Evolutionary conservation across 2,329 filamentous ascomycete species (phyloP).

Genomic region (Emydomyces testavorans): DNA sequence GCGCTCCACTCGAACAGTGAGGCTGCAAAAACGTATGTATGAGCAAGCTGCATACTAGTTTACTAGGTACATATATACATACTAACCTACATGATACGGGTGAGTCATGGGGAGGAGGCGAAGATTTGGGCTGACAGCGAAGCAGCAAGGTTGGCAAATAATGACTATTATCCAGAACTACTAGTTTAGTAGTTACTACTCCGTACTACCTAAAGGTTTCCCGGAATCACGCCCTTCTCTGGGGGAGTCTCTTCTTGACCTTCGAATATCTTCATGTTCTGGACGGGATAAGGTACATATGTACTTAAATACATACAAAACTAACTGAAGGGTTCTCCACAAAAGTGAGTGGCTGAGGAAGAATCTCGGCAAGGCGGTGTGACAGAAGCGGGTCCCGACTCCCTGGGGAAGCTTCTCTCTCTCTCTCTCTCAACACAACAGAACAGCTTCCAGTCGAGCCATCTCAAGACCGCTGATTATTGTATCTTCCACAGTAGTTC

Average conservation of each 20-base stretch:
- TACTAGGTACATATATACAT: too few species aligned
- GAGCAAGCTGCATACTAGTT: too few species aligned
- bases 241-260: neutral
- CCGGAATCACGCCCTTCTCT: neutral
- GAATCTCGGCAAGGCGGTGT: conserved; percentile 9
- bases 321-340: neutral
- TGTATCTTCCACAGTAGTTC: neutral
- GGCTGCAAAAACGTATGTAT: too few species aligned
- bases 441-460: neutral
- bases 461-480: neutral
- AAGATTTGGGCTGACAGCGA: conserved; percentile 2
- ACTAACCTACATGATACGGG: neutral
- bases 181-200: too few species aligned
- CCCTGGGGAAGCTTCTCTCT: neutral
- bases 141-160: neutral
- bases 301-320: too few species aligned
- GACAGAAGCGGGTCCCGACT: conserved; percentile 6
- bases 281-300: neutral
- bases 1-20: neutral
- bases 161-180: too few species aligned
- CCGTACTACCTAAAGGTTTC: neutral
- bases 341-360: conserved; percentile 4
- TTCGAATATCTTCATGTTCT: neutral
- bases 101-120: conserved; percentile 7
- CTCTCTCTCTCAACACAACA: neutral